phyloP scores from a whole-genome alignment of 2,329 filamentous ascomycete genomes.

The Sporothrix schenckii region DNA sequence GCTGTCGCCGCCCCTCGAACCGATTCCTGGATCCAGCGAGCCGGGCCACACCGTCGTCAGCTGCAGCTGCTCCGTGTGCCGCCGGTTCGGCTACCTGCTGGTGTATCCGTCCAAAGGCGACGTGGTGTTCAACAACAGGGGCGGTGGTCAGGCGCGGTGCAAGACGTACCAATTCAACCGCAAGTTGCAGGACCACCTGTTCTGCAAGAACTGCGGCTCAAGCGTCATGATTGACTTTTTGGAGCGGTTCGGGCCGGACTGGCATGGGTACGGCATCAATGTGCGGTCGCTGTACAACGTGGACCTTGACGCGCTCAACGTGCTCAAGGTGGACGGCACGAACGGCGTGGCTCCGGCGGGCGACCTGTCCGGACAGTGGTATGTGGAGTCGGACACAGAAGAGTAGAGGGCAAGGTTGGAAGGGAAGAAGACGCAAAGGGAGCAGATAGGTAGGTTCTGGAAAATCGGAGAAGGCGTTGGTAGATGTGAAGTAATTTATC shows the following conservation, averaged over 20 bases:
- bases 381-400: slow-evolving; percentile 36
- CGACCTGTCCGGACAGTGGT: slow-evolving; percentile 46
- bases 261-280: slow-evolving; percentile 47
- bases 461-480: background rate
- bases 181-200: slow-evolving; percentile 53
- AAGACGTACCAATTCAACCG: slow-evolving; percentile 52
- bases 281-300: slow-evolving; percentile 47
- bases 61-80: slow-evolving; percentile 60
- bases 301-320: slow-evolving; percentile 46
- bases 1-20: slow-evolving; percentile 53
- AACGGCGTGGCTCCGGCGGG: slow-evolving; percentile 42
- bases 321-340: slow-evolving; percentile 46
- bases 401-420: slow-evolving; percentile 23
- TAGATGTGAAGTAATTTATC: background rate
- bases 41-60: slow-evolving; percentile 48
- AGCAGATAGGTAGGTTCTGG: background rate
- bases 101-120: slow-evolving; percentile 49
- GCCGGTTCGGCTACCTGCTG: slow-evolving; percentile 55
- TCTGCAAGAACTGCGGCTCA: slow-evolving; percentile 52
- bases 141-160: slow-evolving; percentile 46
- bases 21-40: slow-evolving; percentile 54
- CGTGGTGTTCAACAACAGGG: slow-evolving; percentile 45
- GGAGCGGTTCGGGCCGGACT: slow-evolving; percentile 37
- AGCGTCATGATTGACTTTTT: slow-evolving; percentile 53
- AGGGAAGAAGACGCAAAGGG: background rate